Evolutionary conservation across 805 yeast genomes (phyloP), one percentile per base, ranked within the genome.

Genomic region (Candida patagonica): DNA sequence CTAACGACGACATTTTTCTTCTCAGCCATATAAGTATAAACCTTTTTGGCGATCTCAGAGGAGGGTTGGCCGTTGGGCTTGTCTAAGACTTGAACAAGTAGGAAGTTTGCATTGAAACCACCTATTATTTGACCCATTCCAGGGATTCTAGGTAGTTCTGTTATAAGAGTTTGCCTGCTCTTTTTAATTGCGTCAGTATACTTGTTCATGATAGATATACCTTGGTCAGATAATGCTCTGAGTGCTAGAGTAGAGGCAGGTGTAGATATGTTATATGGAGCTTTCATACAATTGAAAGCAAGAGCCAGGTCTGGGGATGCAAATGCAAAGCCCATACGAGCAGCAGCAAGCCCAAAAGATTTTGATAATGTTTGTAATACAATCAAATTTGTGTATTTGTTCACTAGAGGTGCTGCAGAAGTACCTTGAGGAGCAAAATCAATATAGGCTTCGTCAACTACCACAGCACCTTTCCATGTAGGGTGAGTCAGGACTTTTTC

Each of bases 341-440:
- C 80, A 33, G 96, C 97, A 2, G 98, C 98, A 40, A 92, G 72
- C 15, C 98, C 98, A 63, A 92, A 92, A 0, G 97, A 80, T 57
- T 92, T 92, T 15, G 96, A 87, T 29, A 92, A 62, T 0, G 98
- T 92, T 61, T 92, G 98, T 59, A 88, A 65, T 9, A 85, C 95
- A 13, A 83, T 87, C 39, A 92, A 64, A 54, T 87, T 84, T 21
- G 88, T 88, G 60, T 79, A 76, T 52, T 79, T 71, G 58, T 78
- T 85, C 2, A 87, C 97, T 46, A 82, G 65, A 1, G 94, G 81
- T 7, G 87, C 71, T 49, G 78, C 57, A 0, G 96, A 84, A 6
- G 81, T 71, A 9, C 82, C 84, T 15, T 62, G 50, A 17, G 77
- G 68, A 3, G 85, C 57, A 58, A 92, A 92, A 57, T 92, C 98